These are phyloP conservation scores for Astrocystis sublimbata DNA, from an alignment of 495 filamentous ascomycete genomes.

Conservation along the genomic window DNA sequence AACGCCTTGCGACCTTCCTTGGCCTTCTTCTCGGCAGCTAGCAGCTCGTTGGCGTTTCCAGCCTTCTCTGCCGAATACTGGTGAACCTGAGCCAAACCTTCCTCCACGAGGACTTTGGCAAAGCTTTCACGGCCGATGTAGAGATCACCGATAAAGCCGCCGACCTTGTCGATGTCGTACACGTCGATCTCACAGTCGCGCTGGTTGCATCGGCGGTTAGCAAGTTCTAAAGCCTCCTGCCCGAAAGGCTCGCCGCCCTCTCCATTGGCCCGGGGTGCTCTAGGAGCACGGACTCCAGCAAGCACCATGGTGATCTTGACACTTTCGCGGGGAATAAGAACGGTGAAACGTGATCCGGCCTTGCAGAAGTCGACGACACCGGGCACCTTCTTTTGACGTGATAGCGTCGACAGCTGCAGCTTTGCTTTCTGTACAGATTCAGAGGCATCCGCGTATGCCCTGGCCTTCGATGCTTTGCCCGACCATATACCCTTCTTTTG, in stretches of 20 bases:
- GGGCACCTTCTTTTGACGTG: conserved; percentile 88
- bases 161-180: conserved; percentile 91
- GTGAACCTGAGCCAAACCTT: conserved; percentile 89
- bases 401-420: conserved; percentile 80
- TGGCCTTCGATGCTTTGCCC: conserved; percentile 75
- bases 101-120: conserved; percentile 89
- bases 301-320: conserved; percentile 95
- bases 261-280: conserved; percentile 70
- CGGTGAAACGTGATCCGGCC: conserved; percentile 88
- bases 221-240: conserved; percentile 89
- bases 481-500: conserved; percentile 91
- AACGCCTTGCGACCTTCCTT: conserved; percentile 84
- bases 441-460: conserved; percentile 83
- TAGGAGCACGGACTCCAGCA: conserved; percentile 89
- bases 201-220: conserved; percentile 84
- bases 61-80: conserved; percentile 94
- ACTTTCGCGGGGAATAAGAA: conserved; percentile 89
- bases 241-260: conserved; percentile 93
- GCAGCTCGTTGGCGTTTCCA: conserved; percentile 81
- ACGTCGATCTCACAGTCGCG: conserved; percentile 96
- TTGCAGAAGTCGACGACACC: conserved; percentile 97
- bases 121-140: conserved; percentile 96
- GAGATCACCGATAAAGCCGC: conserved; percentile 94
- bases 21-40: conserved; percentile 82
- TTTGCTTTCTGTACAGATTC: conserved; percentile 94